Evolutionary conservation across 2,329 filamentous ascomycete genomes (phyloP).

Genomic region (Karstenula rhodostoma): DNA sequence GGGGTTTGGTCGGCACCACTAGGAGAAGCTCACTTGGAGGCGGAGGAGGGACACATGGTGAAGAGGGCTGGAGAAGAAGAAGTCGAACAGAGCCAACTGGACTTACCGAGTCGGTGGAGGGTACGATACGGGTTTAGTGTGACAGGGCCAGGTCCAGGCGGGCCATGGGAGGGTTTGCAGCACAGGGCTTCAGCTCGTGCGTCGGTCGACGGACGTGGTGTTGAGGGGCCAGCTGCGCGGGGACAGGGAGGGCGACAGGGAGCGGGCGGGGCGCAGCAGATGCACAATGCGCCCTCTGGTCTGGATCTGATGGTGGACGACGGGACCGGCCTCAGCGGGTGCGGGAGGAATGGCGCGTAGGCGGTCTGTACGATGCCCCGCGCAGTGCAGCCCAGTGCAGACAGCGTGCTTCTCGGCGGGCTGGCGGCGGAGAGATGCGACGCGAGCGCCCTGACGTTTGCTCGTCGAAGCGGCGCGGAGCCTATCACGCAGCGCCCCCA

Average conservation of each 20-base stretch:
- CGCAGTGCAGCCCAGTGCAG: conserved; percentile 4
- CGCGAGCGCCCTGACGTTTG: too few species aligned
- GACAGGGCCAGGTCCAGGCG: conserved; percentile 18
- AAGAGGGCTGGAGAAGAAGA: conserved; percentile 17
- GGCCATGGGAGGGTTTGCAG: conserved; percentile 19
- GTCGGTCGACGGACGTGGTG: conserved; percentile 11
- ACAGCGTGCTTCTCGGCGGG: conserved; percentile 9
- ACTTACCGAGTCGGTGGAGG: conserved; percentile 30
- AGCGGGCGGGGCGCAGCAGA: conserved; percentile 23
- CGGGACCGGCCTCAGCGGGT: conserved; percentile 21
- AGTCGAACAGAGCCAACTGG: conserved; percentile 18
- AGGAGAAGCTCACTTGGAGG: conserved; percentile 1
- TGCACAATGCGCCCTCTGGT: conserved; percentile 17
- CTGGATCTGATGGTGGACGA: background rate
- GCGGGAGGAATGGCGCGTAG: conserved; percentile 16
- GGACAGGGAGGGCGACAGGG: conserved; percentile 8
- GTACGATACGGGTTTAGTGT: conserved; percentile 29
- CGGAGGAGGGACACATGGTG: conserved; percentile 10
- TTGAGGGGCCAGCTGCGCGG: conserved; percentile 13
- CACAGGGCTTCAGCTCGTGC: conserved; percentile 18
- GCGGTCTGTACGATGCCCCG: conserved; percentile 15
- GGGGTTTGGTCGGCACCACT: conserved; percentile 3
- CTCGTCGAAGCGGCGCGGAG: background rate
- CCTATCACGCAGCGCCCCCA: conserved; percentile 8
- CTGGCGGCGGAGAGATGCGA: conserved; percentile 14